phyloP scores from a whole-genome alignment of 2,329 filamentous ascomycete species.

The Fusarium metavorans region DNA sequence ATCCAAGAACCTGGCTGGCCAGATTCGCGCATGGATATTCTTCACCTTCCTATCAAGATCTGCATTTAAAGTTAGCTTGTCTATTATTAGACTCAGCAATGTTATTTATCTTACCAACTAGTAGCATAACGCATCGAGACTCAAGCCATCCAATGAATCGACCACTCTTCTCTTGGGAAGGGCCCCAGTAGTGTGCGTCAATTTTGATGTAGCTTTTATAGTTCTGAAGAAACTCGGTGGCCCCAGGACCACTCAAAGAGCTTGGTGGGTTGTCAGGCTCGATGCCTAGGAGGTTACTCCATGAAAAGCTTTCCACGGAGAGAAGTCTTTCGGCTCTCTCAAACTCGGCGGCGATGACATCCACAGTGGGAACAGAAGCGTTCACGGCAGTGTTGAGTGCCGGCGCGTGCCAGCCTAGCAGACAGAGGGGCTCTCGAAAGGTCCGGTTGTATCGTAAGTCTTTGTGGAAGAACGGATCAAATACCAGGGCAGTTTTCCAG shows the following conservation, averaged over 20 bases:
- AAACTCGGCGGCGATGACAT: slow-evolving; percentile 65
- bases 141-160: slow-evolving; percentile 73
- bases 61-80: slow-evolving; percentile 42
- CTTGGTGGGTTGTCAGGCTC: neutral
- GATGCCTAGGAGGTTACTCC: slow-evolving; percentile 56
- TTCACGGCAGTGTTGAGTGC: slow-evolving; percentile 69
- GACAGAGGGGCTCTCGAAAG: slow-evolving; percentile 69
- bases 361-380: slow-evolving; percentile 65
- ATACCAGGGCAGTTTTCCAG: slow-evolving; percentile 66
- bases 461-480: slow-evolving; percentile 71
- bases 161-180: slow-evolving; percentile 65
- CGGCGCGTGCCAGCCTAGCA: slow-evolving; percentile 73
- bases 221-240: slow-evolving; percentile 61
- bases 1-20: slow-evolving; percentile 70
- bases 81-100: neutral
- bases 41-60: slow-evolving; percentile 68
- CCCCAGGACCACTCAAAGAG: slow-evolving; percentile 39
- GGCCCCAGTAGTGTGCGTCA: slow-evolving; percentile 74
- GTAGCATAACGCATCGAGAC: slow-evolving; percentile 67
- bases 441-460: slow-evolving; percentile 65
- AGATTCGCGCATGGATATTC: slow-evolving; percentile 66
- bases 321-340: slow-evolving; percentile 58
- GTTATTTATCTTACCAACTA: slow-evolving; percentile 60
- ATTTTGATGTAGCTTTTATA: slow-evolving; percentile 70
- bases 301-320: slow-evolving; percentile 51